Percentiles rank a stretch among this genome's conserved stretches.
These are phyloP conservation scores for Penicillium sp. DNA, from an alignment of 2,329 filamentous ascomycete genomes.

Conservation along the genomic window DNA sequence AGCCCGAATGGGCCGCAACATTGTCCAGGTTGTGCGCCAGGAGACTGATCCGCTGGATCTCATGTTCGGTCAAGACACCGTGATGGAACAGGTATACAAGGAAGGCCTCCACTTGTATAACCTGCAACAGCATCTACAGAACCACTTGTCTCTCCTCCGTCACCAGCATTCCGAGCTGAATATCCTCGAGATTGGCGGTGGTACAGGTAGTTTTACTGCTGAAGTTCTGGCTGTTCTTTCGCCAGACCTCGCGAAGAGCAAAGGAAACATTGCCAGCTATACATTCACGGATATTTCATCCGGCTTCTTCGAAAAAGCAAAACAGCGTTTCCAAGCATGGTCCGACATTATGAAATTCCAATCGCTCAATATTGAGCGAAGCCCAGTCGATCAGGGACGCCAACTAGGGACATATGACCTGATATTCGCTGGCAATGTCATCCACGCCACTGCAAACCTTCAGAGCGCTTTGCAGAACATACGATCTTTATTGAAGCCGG, in stretches of 20 bases:
- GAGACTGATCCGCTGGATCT: constrained; percentile 35
- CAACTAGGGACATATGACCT: constrained; percentile 32
- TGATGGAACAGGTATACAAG: constrained; percentile 33
- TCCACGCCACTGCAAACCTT: constrained; percentile 33
- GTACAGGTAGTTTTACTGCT: constrained; percentile 32
- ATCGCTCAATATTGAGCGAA: constrained; percentile 31
- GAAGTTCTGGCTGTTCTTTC: constrained; percentile 21
- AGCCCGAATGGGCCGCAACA: constrained; percentile 34
- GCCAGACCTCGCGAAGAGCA: constrained; percentile 5
- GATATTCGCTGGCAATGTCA: constrained; percentile 36
- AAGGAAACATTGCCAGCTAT: constrained; percentile 21
- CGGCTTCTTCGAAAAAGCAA: constrained; percentile 31
- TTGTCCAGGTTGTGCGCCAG: constrained; percentile 28
- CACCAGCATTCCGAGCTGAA: constrained; percentile 21
- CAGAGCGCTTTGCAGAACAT: constrained; percentile 13
- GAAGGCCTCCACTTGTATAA: constrained; percentile 27
- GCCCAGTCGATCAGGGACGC: constrained; percentile 31
- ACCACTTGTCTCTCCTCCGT: constrained; percentile 21
- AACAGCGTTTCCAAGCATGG: constrained; percentile 26
- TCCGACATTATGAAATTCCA: constrained; percentile 30
- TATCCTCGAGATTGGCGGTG: constrained; percentile 31
- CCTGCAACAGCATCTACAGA: constrained; percentile 20
- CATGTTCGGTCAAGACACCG: constrained; percentile 35
- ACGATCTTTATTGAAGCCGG: constrained; percentile 19
- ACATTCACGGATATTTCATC: constrained; percentile 36